Evolutionary conservation across 352 stramenopile genomes (phyloP), one percentile per base, ranked within the genome.

Genomic region (Phytophthora cactorum): DNA sequence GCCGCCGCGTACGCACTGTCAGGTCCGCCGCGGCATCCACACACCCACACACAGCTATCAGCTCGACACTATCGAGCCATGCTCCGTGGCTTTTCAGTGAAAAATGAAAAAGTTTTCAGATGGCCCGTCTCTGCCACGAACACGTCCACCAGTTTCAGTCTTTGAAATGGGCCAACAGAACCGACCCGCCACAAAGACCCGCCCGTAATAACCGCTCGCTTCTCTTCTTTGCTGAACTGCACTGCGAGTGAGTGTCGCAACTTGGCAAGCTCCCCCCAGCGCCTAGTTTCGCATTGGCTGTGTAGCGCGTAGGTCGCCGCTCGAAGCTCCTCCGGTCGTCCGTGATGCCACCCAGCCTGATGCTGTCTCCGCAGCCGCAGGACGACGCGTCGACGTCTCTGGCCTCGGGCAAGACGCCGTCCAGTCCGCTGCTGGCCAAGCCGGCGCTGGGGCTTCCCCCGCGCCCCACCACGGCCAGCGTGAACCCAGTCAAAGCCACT

Each of bases 261-360:
- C 43, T 34, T n/a, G n/a, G 7, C 7, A 58, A 58, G 50, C 17
- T 34, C 25, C 32, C 5, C 12, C 6, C 22, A 25, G 1, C 22
- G 28, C 15, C 56, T 66, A 22, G 56, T 71, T 71, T 66, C 56
- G 41, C 63, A 57, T 71, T 45, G 50, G 63, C 56, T 50, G n/a
- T 44, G 56, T 51, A 27, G 38, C 15, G n/a, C 25, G 8, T 38
- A 66, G 41, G 63, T 12, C 29, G 1, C 10, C 27, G 12, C 56
- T 46, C 52, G 43, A 28, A 63, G 44, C 63, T 52, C 25, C 63
- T 52, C 25, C 41, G 7, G 8, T 28, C 44, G 22, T 9, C 38
- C 14, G 46, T 2, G 25, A 75, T 75, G 68, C 27, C 68, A 63
- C 68, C 68, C 32, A 75, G 68, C 29, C 32, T 71, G 6, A 63